Base-by-base conservation (phyloP, 768 basidiomycete genomes). In the Multifurca ochricompacta region DNA sequence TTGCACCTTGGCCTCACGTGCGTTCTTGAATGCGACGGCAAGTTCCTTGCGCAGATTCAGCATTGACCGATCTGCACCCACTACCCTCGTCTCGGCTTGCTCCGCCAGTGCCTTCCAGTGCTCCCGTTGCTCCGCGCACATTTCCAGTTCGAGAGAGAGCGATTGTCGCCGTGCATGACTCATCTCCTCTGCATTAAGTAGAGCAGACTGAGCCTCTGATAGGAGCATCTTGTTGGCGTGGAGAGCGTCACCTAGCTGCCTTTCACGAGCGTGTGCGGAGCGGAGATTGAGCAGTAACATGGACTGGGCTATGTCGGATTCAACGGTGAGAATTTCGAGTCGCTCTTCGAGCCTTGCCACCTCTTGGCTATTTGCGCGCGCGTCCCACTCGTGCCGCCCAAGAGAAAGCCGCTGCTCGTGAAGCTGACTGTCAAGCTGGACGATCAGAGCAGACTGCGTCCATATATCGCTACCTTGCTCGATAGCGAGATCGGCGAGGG, bases 31-130 rank as follows among this genome's bases (percentile, higher is more conserved):
- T 23, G 35, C 51, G 10, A 21, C 35, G 18, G 43, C 51, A 14
- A 52, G 43, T 19, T 53, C 51, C 51, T 37, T 45, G 31, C 51
- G 43, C 21, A 53, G 16, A 23, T 45, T 19, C 27, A 53, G 43
- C 21, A 31, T 31, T 19, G 42, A 21, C 18, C 28, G 43, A 27
- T 45, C 51, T 27, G 43, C 25, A 23, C 35, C 43, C 25, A 39
- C 31, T 21, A 6, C 10, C 27, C 27, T 53, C 19, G n/a, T 37
- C 25, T 45, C 51, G 27, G 43, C 42, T 10, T 53, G 32, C 11
- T 52, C 51, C 34, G 42, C 42, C 11, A n/a, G 23, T 1, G 19
- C 13, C 28, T 52, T 52, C 51, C 42, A 52, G 42, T 44, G 43
- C 7, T 45, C 42, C 16, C n/a, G 35, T n/a, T 53, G 25, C 35